Percentiles rank a stretch among this genome's conserved stretches.
Evolutionary conservation across 2,329 filamentous ascomycete species (phyloP).

Genomic region (Ophiosphaerella korrae): DNA sequence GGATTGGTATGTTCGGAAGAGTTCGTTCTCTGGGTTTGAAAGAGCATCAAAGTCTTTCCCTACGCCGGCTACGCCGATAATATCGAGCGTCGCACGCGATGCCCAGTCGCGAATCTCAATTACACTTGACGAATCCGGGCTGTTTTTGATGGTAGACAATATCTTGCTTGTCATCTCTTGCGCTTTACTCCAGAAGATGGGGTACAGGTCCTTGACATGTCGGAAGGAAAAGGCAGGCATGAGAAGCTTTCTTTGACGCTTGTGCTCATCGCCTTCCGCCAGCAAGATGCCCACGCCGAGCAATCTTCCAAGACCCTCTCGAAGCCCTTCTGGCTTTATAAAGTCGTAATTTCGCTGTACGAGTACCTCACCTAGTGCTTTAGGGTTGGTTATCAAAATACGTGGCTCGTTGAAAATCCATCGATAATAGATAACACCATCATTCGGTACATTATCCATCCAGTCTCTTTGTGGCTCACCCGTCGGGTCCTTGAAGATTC

Average conservation of each 20-base stretch:
- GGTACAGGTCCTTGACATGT: constrained; percentile 57
- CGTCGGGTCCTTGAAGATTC: constrained; percentile 49
- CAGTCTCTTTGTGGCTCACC: constrained; percentile 56
- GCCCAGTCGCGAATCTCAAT: constrained; percentile 54
- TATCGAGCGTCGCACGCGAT: constrained; percentile 61
- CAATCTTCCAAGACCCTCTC: constrained; percentile 63
- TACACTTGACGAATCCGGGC: constrained; percentile 35
- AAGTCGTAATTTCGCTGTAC: constrained; percentile 59
- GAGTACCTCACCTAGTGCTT: constrained; percentile 56
- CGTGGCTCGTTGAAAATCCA: constrained; percentile 54
- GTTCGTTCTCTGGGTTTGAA: constrained; percentile 56
- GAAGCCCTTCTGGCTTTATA: constrained; percentile 53
- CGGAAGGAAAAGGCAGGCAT: constrained; percentile 58
- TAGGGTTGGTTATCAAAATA: constrained; percentile 53
- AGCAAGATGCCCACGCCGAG: constrained; percentile 75
- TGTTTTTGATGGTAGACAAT: constrained; percentile 27
- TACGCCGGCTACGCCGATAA: constrained; percentile 63
- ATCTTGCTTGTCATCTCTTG: constrained; percentile 50
- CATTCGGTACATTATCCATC: constrained; percentile 60
- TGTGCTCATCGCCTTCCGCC: constrained; percentile 91
- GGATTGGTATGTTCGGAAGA: constrained; percentile 58
- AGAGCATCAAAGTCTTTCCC: constrained; percentile 62
- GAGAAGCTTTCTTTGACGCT: constrained; percentile 57
- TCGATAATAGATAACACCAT: constrained; percentile 60
- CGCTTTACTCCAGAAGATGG: constrained; percentile 56